These are phyloP conservation scores for Passiflora organensis DNA, from an alignment of 345 rosid species.

Conservation along the genomic window DNA sequence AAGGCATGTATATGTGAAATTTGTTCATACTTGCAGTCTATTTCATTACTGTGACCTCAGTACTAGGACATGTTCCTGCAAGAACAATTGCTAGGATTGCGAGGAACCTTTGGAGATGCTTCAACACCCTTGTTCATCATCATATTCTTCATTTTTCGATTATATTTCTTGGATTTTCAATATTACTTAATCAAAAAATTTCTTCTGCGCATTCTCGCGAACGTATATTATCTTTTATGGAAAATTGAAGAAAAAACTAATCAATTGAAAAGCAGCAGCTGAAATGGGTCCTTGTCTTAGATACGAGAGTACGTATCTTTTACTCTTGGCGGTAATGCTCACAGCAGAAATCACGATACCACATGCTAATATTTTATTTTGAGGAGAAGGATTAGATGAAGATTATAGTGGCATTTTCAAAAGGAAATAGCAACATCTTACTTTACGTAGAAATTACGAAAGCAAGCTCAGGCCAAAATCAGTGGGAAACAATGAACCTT, in stretches of 20 bases:
- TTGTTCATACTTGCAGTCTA: background rate
- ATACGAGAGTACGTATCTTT: background rate
- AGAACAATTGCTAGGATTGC: background rate
- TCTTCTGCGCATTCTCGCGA: too few species aligned
- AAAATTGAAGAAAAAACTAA: too few species aligned
- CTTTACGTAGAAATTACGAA: conserved; percentile 10
- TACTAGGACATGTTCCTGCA: background rate
- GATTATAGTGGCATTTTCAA: background rate
- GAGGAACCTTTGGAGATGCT: too few species aligned
- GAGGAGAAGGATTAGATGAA: background rate
- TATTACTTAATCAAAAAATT: too few species aligned
- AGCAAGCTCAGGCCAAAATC: background rate
- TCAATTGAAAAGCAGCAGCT: too few species aligned
- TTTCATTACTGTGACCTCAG: background rate
- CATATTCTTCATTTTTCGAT: too few species aligned
- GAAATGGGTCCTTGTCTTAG: background rate
- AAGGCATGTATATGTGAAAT: background rate
- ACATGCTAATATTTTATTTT: background rate
- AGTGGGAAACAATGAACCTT: conserved; percentile 1
- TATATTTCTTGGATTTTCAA: too few species aligned
- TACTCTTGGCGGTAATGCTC: background rate
- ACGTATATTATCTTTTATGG: too few species aligned
- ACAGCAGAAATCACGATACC: conserved; percentile 17
- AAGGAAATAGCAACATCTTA: background rate
- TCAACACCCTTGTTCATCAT: too few species aligned